Evolutionary conservation across 306 rosid genomes (phyloP).

Genomic region (Cucurbita maxima): DNA sequence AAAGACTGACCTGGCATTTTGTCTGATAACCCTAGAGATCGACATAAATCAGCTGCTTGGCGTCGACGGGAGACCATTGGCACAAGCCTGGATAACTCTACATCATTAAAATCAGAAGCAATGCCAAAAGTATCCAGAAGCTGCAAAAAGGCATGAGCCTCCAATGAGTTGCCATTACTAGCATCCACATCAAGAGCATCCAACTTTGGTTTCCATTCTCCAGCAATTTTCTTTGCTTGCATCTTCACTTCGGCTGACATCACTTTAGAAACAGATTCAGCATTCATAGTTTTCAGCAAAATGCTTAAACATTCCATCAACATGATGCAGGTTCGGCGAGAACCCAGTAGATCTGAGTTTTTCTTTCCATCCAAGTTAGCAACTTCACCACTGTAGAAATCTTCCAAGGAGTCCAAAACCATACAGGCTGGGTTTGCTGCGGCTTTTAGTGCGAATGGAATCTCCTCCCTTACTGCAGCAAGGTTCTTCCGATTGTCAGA

Average conservation of each 20-base stretch:
- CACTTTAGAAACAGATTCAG: slow-evolving; percentile 26
- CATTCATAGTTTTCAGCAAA: slow-evolving; percentile 35
- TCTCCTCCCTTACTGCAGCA: slow-evolving; percentile 78
- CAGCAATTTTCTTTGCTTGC: slow-evolving; percentile 64
- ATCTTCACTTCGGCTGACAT: slow-evolving; percentile 56
- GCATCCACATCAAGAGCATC: slow-evolving; percentile 89
- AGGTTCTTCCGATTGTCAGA: slow-evolving; percentile 93
- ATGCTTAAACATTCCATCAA: slow-evolving; percentile 89
- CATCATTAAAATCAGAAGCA: slow-evolving; percentile 74
- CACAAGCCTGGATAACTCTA: slow-evolving; percentile 60
- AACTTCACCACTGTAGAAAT: slow-evolving; percentile 53
- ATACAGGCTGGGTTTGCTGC: slow-evolving; percentile 67
- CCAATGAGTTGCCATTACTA: slow-evolving; percentile 84
- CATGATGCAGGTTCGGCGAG: slow-evolving; percentile 94
- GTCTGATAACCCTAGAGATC: slow-evolving; percentile 80
- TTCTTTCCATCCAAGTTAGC: slow-evolving; percentile 67
- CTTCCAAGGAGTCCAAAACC: slow-evolving; percentile 77
- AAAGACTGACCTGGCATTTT: slow-evolving; percentile 74
- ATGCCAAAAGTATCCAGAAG: slow-evolving; percentile 71
- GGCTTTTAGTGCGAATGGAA: slow-evolving; percentile 72
- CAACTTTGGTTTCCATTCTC: slow-evolving; percentile 87
- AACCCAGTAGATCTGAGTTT: slow-evolving; percentile 80
- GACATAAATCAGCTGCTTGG: slow-evolving; percentile 93
- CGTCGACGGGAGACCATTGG: slow-evolving; percentile 98
- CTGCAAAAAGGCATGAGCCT: slow-evolving; percentile 99